Conservation (phyloP, 176 grass and related monocot genomes). For the Pontederia paniculata region DNA sequence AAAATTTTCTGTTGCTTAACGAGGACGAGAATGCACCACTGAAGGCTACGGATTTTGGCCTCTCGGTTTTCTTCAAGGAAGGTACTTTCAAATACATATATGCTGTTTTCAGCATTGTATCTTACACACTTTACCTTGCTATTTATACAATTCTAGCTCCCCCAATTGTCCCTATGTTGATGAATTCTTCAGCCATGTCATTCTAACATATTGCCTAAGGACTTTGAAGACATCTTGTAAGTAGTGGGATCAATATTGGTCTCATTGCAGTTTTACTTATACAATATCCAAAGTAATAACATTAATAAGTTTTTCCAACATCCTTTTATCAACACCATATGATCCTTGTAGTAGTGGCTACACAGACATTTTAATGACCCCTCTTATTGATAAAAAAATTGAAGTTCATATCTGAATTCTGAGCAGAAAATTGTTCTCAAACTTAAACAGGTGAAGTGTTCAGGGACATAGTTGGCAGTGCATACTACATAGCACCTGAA, state of each 20-base stretch:
- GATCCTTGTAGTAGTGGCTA: no score
- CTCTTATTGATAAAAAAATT: no score
- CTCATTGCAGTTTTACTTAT: no score
- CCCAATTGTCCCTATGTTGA: neutral
- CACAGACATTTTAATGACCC: no score
- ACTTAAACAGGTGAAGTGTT: conserved; percentile 14
- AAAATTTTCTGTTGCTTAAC: conserved; percentile 10
- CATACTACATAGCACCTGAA: conserved; percentile 23
- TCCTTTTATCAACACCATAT: no score
- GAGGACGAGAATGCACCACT: conserved; percentile 15
- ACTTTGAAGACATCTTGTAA: no score
- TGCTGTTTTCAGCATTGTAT: neutral
- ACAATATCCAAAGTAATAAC: no score
- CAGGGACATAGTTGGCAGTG: conserved; percentile 18
- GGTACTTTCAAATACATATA: neutral
- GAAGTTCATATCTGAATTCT: neutral
- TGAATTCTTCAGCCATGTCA: no score
- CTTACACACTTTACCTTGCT: neutral
- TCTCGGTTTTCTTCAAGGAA: conserved; percentile 16
- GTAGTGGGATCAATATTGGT: no score
- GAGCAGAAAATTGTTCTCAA: neutral
- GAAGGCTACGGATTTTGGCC: conserved; percentile 11
- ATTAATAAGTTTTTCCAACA: no score
- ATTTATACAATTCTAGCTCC: neutral
- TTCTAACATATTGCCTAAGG: no score